Evolutionary conservation across 1,284 basidiomycete genomes (phyloP).

Genomic region (Ustilago xerochloae): DNA sequence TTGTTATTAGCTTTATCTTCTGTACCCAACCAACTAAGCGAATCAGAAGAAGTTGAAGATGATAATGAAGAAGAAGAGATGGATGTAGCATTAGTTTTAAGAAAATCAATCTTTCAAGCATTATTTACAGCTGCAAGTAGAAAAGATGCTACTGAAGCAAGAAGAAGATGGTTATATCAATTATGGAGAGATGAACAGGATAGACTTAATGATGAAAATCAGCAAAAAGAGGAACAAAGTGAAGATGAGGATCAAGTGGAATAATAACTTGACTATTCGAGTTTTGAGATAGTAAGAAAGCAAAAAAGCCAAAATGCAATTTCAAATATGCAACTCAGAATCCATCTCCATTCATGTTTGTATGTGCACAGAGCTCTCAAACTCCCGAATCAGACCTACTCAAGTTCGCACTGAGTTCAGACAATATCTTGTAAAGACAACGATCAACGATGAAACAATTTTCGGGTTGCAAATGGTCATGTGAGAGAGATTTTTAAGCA

Average conservation of each 20-base stretch:
- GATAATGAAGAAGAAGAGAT: constrained; percentile 1
- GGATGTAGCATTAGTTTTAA: constrained; percentile 69
- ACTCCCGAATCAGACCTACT: no score
- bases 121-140: constrained; percentile 82
- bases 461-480: no score
- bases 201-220: constrained; percentile 21
- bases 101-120: constrained; percentile 74
- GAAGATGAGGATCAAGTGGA: constrained; percentile 1
- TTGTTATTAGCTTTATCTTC: constrained; percentile 39
- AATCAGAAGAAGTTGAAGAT: constrained; percentile 16
- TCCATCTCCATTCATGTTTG: no score
- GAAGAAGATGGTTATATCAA: constrained; percentile 82
- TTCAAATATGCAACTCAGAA: background rate
- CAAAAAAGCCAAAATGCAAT: no score
- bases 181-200: constrained; percentile 76
- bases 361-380: no score
- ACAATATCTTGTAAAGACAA: no score
- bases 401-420: no score
- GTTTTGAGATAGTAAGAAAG: no score
- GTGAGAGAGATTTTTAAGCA: no score
- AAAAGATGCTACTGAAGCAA: constrained; percentile 79
- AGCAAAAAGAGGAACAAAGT: background rate
- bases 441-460: no score
- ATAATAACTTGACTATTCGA: background rate
- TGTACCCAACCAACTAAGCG: constrained; percentile 20